Evolutionary conservation across 164 flowering plant species (phyloP), one percentile per base, ranked within the genome.

Genomic region (Nymphaea thermarum): DNA sequence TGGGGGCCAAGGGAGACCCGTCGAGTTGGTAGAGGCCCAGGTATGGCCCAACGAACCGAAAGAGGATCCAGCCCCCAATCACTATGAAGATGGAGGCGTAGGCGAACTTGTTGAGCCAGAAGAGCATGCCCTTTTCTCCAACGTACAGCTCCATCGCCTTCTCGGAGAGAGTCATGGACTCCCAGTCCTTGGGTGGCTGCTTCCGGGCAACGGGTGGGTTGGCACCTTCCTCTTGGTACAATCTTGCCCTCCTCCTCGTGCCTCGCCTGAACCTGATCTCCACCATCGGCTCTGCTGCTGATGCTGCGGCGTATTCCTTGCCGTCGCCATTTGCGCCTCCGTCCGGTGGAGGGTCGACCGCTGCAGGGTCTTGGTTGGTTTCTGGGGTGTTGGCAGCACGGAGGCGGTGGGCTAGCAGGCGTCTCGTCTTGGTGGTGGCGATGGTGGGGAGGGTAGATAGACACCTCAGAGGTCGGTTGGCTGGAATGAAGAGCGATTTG

Each of bases 31-130:
- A 87, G 44, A 91, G 81, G 57, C 88, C 86, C 42, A 91, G 84
- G 4, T 96, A 75, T 5, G 98, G 98, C 2, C 96, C 97, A 0
- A 85, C 96, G 45, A 86, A 91, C 61, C 95, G 77, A 76, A 88
- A 88, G 64, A 85, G 65, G 18, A 92, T 88, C 96, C 93, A 92
- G 63, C 74, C 94, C 42, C 98, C 96, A 4, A 91, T 88, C 57
- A 86, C 72, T 45, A 87, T 81, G 76, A 73, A 91, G 45, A 89
- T 89, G 66, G 97, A 91, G 43, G 97, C 98, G 61, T 89, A 93
- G 6, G 98, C 98, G 68, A 89, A 85, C 75, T 90, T 93, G 84
- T 93, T 93, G 55, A 91, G 85, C 98, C 98, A 93, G 72, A 83
- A 91, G 65, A 93, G 82, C 25, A 76, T 3, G 6, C 98, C 96